Conservation (phyloP, 2,329 filamentous ascomycete species). For the Gyromitra esculenta region DNA sequence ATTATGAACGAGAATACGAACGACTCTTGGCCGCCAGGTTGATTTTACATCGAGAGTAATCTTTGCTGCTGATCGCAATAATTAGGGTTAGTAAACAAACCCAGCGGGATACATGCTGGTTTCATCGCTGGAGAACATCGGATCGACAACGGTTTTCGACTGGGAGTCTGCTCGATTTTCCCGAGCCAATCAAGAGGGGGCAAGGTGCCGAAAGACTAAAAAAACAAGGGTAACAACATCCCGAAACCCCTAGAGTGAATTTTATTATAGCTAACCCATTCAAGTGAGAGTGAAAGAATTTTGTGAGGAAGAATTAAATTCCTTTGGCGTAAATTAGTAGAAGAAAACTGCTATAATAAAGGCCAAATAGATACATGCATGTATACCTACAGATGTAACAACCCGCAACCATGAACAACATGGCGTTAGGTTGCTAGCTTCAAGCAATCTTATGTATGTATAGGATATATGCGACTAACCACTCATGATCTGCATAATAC, state of each 20-base stretch:
- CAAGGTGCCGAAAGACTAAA: not conserved
- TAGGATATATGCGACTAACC: no score
- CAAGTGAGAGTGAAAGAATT: no score
- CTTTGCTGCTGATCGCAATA: constrained; percentile 22
- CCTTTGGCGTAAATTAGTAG: not conserved
- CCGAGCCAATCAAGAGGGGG: constrained; percentile 14
- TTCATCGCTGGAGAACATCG: constrained; percentile 8
- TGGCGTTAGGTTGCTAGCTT: no score
- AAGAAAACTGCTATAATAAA: not conserved
- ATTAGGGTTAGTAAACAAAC: constrained; percentile 23
- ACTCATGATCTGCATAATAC: no score
- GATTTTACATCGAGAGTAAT: constrained; percentile 7
- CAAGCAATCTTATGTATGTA: no score
- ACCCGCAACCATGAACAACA: not conserved
- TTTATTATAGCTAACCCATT: no score
- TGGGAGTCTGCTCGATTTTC: constrained; percentile 23
- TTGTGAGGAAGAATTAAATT: not conserved
- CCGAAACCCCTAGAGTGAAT: not conserved
- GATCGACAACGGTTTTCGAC: constrained; percentile 41
- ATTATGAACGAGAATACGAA: constrained; percentile 14
- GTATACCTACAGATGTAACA: not conserved
- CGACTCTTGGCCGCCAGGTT: not conserved
- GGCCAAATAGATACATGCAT: not conserved
- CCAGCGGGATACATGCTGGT: constrained; percentile 16
- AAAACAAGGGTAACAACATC: not conserved